A percentile compares a stretch with the other conserved stretches of the same genome.
Conservation (phyloP, 1,284 basidiomycete species). For the Leccinum angustisporum region DNA sequence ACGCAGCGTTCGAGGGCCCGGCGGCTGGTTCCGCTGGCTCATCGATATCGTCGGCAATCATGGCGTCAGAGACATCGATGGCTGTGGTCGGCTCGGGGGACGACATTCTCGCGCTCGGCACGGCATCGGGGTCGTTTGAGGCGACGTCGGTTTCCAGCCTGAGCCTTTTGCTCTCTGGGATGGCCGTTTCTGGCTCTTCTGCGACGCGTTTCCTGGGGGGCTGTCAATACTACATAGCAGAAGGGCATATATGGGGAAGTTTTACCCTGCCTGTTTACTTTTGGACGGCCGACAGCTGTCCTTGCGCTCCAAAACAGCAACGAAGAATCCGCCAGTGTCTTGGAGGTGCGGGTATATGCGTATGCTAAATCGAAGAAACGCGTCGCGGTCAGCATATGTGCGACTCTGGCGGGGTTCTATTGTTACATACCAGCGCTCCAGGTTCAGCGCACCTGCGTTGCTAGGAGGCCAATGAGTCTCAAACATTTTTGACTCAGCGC, state of each 20-base stretch:
- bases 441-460: constrained; percentile 56
- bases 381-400: constrained; percentile 3
- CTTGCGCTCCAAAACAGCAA: constrained; percentile 79
- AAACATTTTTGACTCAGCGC: constrained; percentile 57
- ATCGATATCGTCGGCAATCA: constrained; percentile 16
- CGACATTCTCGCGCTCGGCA: constrained; percentile 16
- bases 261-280: constrained; percentile 27
- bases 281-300: constrained; percentile 15
- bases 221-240: constrained; percentile 10
- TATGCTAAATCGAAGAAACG: constrained; percentile 48
- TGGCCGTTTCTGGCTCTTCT: constrained; percentile 36
- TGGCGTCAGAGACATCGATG: constrained; percentile 5
- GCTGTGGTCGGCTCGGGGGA: constrained; percentile 7
- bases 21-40: constrained; percentile 4
- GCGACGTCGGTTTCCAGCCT: constrained; percentile 37
- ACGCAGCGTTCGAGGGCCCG: background rate
- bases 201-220: constrained; percentile 45
- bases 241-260: background rate
- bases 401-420: background rate
- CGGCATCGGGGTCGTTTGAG: constrained; percentile 4
- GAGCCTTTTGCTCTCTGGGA: constrained; percentile 49
- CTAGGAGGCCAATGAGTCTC: constrained; percentile 80
- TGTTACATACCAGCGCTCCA: constrained; percentile 67
- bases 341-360: constrained; percentile 94
- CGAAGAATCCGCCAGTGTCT: constrained; percentile 97